Evolutionary conservation across 805 yeast species (phyloP), one percentile per base, ranked within the genome.

Genomic region (Kluyveromyces starmeri): DNA sequence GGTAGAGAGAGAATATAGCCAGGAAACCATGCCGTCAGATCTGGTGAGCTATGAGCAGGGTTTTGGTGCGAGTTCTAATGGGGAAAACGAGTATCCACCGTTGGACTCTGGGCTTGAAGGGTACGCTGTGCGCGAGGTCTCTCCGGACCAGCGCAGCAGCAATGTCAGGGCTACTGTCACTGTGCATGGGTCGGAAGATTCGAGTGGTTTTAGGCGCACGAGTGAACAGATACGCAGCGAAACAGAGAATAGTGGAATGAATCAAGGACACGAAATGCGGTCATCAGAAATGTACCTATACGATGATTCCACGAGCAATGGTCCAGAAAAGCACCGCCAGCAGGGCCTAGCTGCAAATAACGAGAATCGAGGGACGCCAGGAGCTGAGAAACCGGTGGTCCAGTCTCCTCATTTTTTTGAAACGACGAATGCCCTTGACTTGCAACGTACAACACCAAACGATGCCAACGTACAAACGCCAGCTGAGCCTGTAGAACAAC

Each of bases 401-500:
- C 19, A 20, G 4, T 14, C 23, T 12, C 11, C 26, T 6, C 33
- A n/a, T 12, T 30, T 30, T 12, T 20, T 30, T 20, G 33, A 30
- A 7, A 13, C 33, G 10, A 14, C 23, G 9, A 21, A 12, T 10
- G 9, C 33, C 13, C 25, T 30, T 3, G 33, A 30, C n/a, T 18
- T 30, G n/a, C 33, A 30, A 12, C 33, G 35, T 10, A 23, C 21
- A 3, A 23, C 28, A 7, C 21, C 27, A 41, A 28, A 16, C 32
- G n/a, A 20, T 20, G 17, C 8, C 4, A 9, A 20, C 4, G 13
- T 14, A 5, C 11, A 14, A 14, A 37, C 42, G 3, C 20, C 21
- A 6, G 43, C 45, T n/a, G 48, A 49, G 31, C 51, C 62, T 3
- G 55, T 51, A 1, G 96, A 88, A 53, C 95, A 89, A 58, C 98